A percentile compares a stretch with the other conserved stretches of the same genome.
Evolutionary conservation across 331 rosid genomes (phyloP).

Genomic region (Malus hybrid): DNA sequence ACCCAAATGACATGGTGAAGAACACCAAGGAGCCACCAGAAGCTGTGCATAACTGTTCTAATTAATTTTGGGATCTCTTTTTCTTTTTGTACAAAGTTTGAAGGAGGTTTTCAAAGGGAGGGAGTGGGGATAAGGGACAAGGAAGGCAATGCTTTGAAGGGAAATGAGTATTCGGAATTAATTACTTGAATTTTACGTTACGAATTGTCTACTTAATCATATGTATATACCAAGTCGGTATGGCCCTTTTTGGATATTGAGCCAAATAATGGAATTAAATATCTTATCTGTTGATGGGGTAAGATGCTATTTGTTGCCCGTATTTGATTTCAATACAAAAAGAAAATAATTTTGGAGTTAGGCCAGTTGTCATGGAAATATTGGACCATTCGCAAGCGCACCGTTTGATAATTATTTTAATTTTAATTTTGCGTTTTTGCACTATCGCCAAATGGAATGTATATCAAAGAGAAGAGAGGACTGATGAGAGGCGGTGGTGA

Average conservation of each 20-base stretch:
- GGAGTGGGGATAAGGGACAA: not conserved
- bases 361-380: too few species aligned
- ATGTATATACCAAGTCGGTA: not conserved
- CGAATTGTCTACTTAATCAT: not conserved
- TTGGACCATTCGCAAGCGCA: too few species aligned
- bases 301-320: too few species aligned
- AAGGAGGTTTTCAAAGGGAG: not conserved
- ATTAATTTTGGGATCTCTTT: not conserved
- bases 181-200: conserved; percentile 1
- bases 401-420: too few species aligned
- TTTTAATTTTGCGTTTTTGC: too few species aligned
- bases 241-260: not conserved
- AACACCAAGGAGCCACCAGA: conserved; percentile 8
- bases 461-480: too few species aligned
- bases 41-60: conserved; percentile 11
- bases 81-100: not conserved
- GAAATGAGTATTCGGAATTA: not conserved
- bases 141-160: conserved; percentile 3
- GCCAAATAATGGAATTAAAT: too few species aligned
- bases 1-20: conserved; percentile 2
- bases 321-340: too few species aligned
- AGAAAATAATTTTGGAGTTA: too few species aligned
- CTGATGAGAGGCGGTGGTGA: too few species aligned
- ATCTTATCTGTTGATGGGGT: too few species aligned
- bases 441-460: too few species aligned